Evolutionary conservation across 2,329 filamentous ascomycete species (phyloP).

Genomic region (Penicillium sp.): DNA sequence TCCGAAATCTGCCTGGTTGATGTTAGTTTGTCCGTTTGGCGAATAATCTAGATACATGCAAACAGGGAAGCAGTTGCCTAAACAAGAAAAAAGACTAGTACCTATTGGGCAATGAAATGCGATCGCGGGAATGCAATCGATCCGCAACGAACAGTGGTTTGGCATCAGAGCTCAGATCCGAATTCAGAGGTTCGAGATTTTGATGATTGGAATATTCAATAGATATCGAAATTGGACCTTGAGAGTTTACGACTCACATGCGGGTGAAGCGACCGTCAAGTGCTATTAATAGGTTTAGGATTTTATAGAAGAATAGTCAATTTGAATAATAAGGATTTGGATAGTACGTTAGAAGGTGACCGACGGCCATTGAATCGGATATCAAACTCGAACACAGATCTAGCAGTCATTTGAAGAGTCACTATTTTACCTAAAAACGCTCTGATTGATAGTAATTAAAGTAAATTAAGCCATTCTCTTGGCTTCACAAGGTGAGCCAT

Average conservation of each 20-base stretch:
- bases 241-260: neutral
- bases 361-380: neutral
- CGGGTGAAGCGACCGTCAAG: neutral
- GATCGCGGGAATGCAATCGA: neutral
- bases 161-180: neutral
- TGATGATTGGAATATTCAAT: too few relatives aligned
- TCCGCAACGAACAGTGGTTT: neutral
- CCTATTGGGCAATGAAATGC: neutral
- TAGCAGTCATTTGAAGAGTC: neutral
- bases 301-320: neutral
- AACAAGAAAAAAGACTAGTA: neutral
- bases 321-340: neutral
- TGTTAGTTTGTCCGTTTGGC: neutral
- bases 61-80: neutral
- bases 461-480: constrained; percentile 4
- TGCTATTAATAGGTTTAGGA: neutral
- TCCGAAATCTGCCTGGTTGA: too few relatives aligned
- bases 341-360: neutral
- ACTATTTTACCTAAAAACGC: neutral
- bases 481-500: neutral
- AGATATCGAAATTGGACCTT: neutral
- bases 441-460: neutral
- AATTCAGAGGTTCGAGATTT: neutral
- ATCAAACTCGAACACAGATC: neutral
- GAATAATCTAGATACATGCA: neutral